phyloP scores from a whole-genome alignment of 116 monocot genomes.

The Iris pallida region DNA sequence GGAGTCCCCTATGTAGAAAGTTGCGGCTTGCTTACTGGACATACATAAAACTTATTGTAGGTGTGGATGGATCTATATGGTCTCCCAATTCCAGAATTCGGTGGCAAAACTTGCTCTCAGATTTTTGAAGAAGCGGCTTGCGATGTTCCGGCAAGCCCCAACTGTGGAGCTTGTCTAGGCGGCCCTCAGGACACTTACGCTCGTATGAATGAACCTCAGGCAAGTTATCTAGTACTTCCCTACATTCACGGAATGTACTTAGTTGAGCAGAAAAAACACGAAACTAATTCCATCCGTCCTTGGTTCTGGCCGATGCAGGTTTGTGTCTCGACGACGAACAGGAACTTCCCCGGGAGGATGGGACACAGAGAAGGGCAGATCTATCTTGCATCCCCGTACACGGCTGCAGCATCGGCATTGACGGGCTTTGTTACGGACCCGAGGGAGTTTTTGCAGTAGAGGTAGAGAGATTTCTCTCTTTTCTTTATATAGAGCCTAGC shows the following conservation, averaged over 20 bases:
- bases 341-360: slow-evolving; percentile 89
- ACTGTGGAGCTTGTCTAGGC: slow-evolving; percentile 91
- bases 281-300: too few relatives aligned
- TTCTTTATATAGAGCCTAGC: too few relatives aligned
- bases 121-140: slow-evolving; percentile 94
- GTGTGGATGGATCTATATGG: slow-evolving; percentile 90
- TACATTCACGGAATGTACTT: too few relatives aligned
- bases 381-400: slow-evolving; percentile 79
- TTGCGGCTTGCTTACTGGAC: slow-evolving; percentile 1
- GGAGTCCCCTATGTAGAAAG: slow-evolving; percentile 25
- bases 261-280: too few relatives aligned
- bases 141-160: slow-evolving; percentile 81
- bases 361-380: slow-evolving; percentile 88
- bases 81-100: slow-evolving; percentile 75
- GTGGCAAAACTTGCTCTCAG: slow-evolving; percentile 92
- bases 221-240: neutral
- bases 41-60: slow-evolving; percentile 22
- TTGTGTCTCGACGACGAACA: slow-evolving; percentile 74
- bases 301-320: slow-evolving; percentile 36
- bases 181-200: slow-evolving; percentile 95
- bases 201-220: slow-evolving; percentile 78
- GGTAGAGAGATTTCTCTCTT: neutral
- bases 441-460: slow-evolving; percentile 50
- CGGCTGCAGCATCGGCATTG: slow-evolving; percentile 78
- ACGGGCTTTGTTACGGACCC: slow-evolving; percentile 80